Evolutionary conservation across 805 yeast genomes (phyloP).

Genomic region (Tetrapisispora phaffii): DNA sequence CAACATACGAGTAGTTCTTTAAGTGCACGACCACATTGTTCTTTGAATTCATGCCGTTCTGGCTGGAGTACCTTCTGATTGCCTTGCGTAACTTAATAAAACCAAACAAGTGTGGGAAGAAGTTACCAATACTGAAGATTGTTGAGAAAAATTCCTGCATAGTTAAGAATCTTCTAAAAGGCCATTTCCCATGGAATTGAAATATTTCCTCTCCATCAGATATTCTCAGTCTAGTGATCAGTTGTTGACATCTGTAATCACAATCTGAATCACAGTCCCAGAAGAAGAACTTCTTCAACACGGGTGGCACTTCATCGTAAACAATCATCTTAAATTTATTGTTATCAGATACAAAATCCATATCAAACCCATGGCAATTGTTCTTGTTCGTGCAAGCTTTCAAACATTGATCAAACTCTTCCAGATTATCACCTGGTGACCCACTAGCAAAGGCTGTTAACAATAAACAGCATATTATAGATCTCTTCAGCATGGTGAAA

Average conservation of each 20-base stretch:
- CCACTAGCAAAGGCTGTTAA: neutral
- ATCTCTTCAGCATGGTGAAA: neutral
- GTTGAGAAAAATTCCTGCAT: conserved; percentile 79
- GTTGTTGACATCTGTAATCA: conserved; percentile 86
- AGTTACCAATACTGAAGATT: conserved; percentile 64
- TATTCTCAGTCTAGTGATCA: conserved; percentile 50
- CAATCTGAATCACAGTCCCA: conserved; percentile 80
- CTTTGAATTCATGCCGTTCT: neutral
- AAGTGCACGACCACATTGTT: conserved; percentile 5
- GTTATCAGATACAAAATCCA: conserved; percentile 12
- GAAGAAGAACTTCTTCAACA: conserved; percentile 36
- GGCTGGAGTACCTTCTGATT: neutral
- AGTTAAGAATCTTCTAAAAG: conserved; percentile 68
- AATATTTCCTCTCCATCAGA: conserved; percentile 41
- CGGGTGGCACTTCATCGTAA: conserved; percentile 23
- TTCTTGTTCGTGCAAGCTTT: conserved; percentile 37
- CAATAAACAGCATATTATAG: neutral
- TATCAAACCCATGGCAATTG: conserved; percentile 15
- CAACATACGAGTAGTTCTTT: conserved; percentile 29
- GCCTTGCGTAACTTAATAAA: conserved; percentile 26
- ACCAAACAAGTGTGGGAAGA: conserved; percentile 52
- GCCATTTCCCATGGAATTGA: conserved; percentile 98
- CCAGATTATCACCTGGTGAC: conserved; percentile 55
- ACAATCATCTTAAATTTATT: conserved; percentile 16
- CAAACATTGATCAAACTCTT: conserved; percentile 46